Base-by-base conservation (phyloP, 208 protist species). In the Naegleria fowleri region DNA sequence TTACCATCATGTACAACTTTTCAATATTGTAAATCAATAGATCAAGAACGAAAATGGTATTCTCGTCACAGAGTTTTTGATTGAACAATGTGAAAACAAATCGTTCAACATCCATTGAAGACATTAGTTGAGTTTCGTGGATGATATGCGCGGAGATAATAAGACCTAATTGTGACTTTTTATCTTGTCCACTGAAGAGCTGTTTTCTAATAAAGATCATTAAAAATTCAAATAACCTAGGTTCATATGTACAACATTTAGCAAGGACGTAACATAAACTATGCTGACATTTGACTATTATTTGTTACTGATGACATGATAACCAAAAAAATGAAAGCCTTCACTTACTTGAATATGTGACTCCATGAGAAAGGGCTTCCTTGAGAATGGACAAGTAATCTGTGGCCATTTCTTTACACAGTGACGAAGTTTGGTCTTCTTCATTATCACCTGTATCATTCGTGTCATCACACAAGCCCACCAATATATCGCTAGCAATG, bases 191-290 rank as follows among this genome's bases (percentile, higher is more conserved):
- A 79, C 67, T 79, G 9, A 79, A 79, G 9, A 79, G 7, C n/a
- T 79, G 67, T 33, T 79, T 79, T 79, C 67, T 79, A 36, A 79
- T 36, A 36, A 79, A 79, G 6, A 79, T 79, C 67, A 79, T 79
- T 33, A 79, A 79, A 33, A 36, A 79, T 33, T 79, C 67, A 33
- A 79, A 79, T 36, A 33, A 13, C n/a, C n/a, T 79, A 36, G 67
- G 67, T 36, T 79, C 67, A 33, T 79, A 33, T 36, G 6, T 79
- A 36, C 25, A 79, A 33, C 16, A 36, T n/a, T 79, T 79, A 13
- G 67, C 16, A 25, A 79, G 25, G 1, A 33, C 13, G n/a, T 79
- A 79, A 79, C 67, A 79, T 13, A 79, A 33, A 36, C 25, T 36
- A 79, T 79, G 67, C n/a, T 79, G 67, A 79, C 67, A 79, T 79